Evolutionary conservation across 2,329 filamentous ascomycete species (phyloP).

Genomic region (Verticillium albo-atrum): DNA sequence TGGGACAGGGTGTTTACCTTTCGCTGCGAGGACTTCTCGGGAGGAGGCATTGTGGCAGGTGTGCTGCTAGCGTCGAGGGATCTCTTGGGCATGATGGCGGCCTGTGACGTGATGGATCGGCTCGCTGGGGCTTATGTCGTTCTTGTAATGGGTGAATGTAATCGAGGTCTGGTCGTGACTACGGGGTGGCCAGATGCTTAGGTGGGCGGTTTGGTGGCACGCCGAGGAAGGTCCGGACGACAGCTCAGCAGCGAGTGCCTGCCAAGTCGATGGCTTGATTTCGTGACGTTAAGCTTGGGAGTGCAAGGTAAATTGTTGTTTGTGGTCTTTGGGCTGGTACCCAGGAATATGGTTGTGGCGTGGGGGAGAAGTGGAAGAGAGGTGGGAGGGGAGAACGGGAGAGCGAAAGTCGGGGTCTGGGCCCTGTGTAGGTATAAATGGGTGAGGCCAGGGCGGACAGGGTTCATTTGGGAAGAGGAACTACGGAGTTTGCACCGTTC

Average conservation of each 20-base stretch:
- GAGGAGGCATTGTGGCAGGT: conserved; percentile 21
- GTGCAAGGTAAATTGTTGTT: neutral
- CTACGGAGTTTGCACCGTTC: neutral
- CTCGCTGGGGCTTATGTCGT: neutral
- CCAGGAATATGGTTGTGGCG: neutral
- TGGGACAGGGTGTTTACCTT: conserved; percentile 20
- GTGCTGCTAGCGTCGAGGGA: conserved; percentile 22
- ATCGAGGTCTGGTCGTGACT: neutral
- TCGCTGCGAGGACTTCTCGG: conserved; percentile 16
- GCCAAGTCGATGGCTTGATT: no score
- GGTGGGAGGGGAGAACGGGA: neutral
- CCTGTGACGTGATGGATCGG: conserved; percentile 3
- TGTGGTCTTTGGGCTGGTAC: neutral
- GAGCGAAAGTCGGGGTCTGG: neutral
- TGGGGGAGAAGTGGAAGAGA: neutral
- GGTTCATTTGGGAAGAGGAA: neutral
- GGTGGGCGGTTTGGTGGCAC: neutral
- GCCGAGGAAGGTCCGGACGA: neutral
- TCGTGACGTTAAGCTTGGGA: neutral
- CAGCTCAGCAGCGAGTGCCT: neutral
- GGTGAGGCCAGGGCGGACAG: neutral
- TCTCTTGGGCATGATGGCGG: conserved; percentile 32
- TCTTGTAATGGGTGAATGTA: neutral
- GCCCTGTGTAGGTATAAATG: neutral
- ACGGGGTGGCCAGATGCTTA: neutral